Percentiles rank a stretch among this genome's conserved stretches.
phyloP scores from a whole-genome alignment of 169 alveolate species.

The Eimeria tenella region DNA sequence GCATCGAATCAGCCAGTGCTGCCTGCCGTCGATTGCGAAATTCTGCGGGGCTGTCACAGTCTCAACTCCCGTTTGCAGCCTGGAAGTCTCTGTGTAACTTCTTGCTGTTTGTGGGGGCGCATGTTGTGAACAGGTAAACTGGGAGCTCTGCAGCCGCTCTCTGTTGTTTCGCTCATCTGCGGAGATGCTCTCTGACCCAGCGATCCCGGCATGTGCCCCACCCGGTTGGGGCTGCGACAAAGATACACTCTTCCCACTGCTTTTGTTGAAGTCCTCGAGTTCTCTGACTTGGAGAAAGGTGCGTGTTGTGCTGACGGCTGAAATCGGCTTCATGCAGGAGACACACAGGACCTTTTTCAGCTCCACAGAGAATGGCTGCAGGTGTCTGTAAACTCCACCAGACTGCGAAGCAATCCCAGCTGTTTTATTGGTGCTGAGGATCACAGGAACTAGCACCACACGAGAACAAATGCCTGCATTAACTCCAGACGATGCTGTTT shows the following conservation, averaged over 20 bases:
- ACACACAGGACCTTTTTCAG: conserved; percentile 30
- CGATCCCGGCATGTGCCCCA: background rate
- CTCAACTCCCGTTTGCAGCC: background rate
- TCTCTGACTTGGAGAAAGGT: background rate
- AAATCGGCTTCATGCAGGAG: conserved; percentile 63
- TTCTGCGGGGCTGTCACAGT: conserved; percentile 7
- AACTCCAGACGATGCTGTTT: background rate
- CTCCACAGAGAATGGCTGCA: conserved; percentile 53
- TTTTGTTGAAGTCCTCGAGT: background rate
- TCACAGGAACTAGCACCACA: conserved; percentile 34
- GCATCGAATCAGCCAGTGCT: conserved; percentile 45
- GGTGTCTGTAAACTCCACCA: background rate
- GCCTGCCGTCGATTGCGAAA: conserved; percentile 38
- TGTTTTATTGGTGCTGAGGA: conserved; percentile 3
- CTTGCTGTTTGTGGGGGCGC: background rate
- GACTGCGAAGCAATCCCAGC: background rate
- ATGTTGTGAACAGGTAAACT: background rate
- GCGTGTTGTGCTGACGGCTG: conserved; percentile 56
- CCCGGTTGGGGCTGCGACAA: conserved; percentile 12
- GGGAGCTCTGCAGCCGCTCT: background rate
- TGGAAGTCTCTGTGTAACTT: background rate
- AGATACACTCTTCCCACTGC: background rate
- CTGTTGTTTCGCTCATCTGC: background rate
- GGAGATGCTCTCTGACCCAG: background rate
- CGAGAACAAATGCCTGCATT: background rate